A percentile compares a stretch with the other conserved stretches of the same genome.
These are phyloP conservation scores for Eragrostis curvula DNA, from an alignment of 176 grass and related monocot species.

Conservation along the genomic window DNA sequence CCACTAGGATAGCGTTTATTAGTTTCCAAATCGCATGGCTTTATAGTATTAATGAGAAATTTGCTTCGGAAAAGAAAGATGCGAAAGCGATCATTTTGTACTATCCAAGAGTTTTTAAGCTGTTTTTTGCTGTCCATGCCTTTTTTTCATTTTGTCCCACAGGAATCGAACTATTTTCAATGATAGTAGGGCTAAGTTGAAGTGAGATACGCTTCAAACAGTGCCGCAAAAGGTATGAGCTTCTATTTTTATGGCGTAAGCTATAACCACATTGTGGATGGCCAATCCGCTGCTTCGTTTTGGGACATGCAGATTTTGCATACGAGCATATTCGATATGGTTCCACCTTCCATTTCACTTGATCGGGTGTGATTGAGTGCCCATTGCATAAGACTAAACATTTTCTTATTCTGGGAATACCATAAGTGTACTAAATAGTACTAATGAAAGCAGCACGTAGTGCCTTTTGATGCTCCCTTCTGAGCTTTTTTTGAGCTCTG, in stretches of 20 bases:
- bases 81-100: background rate
- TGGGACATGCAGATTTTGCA: slow-evolving; percentile 4
- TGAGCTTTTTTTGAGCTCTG: slow-evolving; percentile 34
- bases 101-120: background rate
- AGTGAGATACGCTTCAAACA: background rate
- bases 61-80: background rate
- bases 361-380: slow-evolving; percentile 33
- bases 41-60: too few species aligned
- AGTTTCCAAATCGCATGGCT: background rate
- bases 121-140: background rate
- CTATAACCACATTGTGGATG: background rate
- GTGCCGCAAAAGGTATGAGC: too few species aligned
- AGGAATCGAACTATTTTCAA: background rate
- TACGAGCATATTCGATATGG: slow-evolving; percentile 35
- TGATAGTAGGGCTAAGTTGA: background rate
- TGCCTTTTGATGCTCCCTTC: slow-evolving; percentile 25
- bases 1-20: background rate
- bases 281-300: background rate
- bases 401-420: slow-evolving; percentile 29
- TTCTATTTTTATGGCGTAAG: background rate
- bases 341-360: background rate
- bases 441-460: slow-evolving; percentile 11
- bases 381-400: slow-evolving; percentile 23
- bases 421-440: slow-evolving; percentile 21
- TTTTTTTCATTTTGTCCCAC: too few species aligned